Base-by-base conservation (phyloP, 176 grass and related monocot species). In the Oryza rufipogon region DNA sequence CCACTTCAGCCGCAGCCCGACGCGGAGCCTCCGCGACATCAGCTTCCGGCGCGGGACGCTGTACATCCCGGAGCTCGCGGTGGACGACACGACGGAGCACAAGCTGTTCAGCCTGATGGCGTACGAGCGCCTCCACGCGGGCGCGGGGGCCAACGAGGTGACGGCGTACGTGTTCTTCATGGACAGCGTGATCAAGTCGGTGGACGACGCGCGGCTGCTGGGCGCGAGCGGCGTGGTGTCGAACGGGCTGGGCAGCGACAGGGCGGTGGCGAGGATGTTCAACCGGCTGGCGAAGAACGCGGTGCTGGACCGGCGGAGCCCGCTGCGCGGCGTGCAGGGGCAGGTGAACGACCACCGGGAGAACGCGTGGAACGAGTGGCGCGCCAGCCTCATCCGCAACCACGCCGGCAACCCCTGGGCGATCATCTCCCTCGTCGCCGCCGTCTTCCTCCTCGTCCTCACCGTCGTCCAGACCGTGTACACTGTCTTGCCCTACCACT, bases 161-260 rank as follows among this genome's bases (percentile, higher is more conserved):
- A 91, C 90, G 1, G 81, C 90, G 1, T 91, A 88, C 22, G 82
- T 91, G 30, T 91, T 91, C 83, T 91, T 91, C 86, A 91, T 91
- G 89, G 89, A 91, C 64, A 88, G 87, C 76, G 87, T 91, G 49
- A 86, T 88, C 51, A 73, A 91, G 45, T 84, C 75, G 2, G 66
- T 66, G 36, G 82, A 82, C 79, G 90, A 91, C 69, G 86, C 76
- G 20, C 87, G 81, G 72, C 71, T 88, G 60, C 86, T 91, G 36
- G 11, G 79, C 16, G 81, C 86, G 1, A 6, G 73, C 41, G 90
- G 82, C 11, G 81, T 91, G 68, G 82, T 88, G 75, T 66, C 71
- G 42, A 91, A 88, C 70, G 86, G 81, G 20, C 56, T 88, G 16
- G 86, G 86, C 14, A 91, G 90, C 61, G 81, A 91, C 51, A 85